These are phyloP conservation scores for Trypethelium eluteriae DNA, from an alignment of 495 filamentous ascomycete genomes.

Conservation along the genomic window DNA sequence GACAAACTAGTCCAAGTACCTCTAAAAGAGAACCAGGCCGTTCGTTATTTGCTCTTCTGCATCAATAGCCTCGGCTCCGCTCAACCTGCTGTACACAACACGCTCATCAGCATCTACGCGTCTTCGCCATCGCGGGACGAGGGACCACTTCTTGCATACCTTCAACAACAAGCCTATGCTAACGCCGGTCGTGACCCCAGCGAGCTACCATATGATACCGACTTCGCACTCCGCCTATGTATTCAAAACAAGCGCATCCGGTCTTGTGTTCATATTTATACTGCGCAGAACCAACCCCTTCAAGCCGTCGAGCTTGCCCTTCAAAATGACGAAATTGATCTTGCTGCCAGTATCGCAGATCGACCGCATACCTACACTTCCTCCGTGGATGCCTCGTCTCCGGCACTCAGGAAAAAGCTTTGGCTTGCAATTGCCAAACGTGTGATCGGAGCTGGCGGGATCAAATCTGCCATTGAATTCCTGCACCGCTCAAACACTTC, in stretches of 20 bases:
- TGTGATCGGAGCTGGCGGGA: constrained; percentile 78
- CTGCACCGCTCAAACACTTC: constrained; percentile 67
- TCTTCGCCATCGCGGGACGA: constrained; percentile 76
- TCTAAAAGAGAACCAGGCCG: constrained; percentile 74
- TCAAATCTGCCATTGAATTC: constrained; percentile 93
- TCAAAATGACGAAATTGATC: constrained; percentile 77
- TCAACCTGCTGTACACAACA: constrained; percentile 93
- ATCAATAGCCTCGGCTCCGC: constrained; percentile 78
- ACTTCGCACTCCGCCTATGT: constrained; percentile 92
- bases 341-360: constrained; percentile 85
- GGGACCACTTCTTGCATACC: constrained; percentile 74
- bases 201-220: constrained; percentile 77
- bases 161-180: constrained; percentile 60
- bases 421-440: constrained; percentile 92
- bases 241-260: constrained; percentile 88
- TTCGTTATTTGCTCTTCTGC: constrained; percentile 87
- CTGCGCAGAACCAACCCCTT: constrained; percentile 83
- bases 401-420: constrained; percentile 78
- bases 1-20: constrained; percentile 62
- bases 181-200: constrained; percentile 20
- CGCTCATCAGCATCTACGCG: constrained; percentile 90
- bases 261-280: constrained; percentile 93
- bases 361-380: constrained; percentile 47
- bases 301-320: constrained; percentile 89
- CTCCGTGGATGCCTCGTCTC: constrained; percentile 45